Evolutionary conservation across 1,139 yeast genomes (phyloP).

Genomic region (Suhomyces ambrosiae): DNA sequence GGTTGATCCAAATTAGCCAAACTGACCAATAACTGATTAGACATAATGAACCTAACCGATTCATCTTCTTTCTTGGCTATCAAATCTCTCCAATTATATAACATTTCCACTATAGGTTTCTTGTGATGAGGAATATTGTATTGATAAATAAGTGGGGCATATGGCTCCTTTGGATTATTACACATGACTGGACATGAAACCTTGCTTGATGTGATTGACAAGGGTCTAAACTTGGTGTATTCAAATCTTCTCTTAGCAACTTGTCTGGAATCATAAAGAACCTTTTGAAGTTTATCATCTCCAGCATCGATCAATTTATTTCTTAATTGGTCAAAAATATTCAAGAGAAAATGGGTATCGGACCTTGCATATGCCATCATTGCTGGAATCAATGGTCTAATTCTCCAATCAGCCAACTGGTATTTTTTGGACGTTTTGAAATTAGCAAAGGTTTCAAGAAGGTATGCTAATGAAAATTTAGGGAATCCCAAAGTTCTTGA

Average conservation of each 20-base stretch:
- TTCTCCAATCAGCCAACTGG: conserved; percentile 96
- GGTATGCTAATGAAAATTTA: conserved; percentile 79
- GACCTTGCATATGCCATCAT: conserved; percentile 90
- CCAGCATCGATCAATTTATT: conserved; percentile 55
- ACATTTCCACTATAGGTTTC: conserved; percentile 56
- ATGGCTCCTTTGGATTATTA: conserved; percentile 54
- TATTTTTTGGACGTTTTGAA: conserved; percentile 92
- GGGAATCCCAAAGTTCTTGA: conserved; percentile 77
- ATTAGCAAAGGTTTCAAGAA: conserved; percentile 76
- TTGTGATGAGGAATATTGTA: conserved; percentile 64
- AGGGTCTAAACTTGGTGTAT: conserved; percentile 63
- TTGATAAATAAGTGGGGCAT: conserved; percentile 59
- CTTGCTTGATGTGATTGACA: conserved; percentile 21
- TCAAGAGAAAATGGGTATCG: conserved; percentile 88
- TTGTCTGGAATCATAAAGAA: conserved; percentile 72
- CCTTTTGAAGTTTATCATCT: conserved; percentile 55
- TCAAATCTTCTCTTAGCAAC: conserved; percentile 86
- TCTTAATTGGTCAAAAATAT: conserved; percentile 75
- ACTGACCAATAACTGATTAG: conserved; percentile 73
- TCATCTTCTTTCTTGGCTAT: conserved; percentile 80
- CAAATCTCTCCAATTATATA: conserved; percentile 83
- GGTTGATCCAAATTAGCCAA: conserved; percentile 60
- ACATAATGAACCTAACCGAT: conserved; percentile 79
- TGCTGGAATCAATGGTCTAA: conserved; percentile 76
- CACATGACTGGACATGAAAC: conserved; percentile 55